phyloP scores from a whole-genome alignment of 495 filamentous ascomycete genomes.

The Neurospora tetraspora region DNA sequence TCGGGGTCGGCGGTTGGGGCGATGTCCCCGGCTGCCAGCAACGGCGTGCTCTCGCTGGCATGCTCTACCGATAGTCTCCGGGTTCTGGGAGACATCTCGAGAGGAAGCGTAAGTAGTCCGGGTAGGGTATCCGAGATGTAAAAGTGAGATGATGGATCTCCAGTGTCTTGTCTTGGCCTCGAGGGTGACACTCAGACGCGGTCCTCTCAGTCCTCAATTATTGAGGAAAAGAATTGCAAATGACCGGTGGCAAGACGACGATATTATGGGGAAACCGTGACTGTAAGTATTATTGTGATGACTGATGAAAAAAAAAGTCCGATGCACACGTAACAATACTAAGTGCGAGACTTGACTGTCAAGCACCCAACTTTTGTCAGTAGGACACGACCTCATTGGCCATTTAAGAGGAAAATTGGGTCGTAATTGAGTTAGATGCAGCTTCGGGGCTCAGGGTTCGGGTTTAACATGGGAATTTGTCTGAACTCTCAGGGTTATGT shows the following conservation, averaged over 20 bases:
- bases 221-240: not conserved
- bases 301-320: not conserved
- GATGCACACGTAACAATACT: not conserved
- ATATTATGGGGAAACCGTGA: not conserved
- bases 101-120: not conserved
- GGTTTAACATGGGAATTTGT: not conserved
- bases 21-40: conserved; percentile 19
- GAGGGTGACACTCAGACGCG: not conserved
- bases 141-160: not conserved
- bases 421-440: not conserved
- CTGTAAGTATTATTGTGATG: not conserved
- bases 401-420: not conserved
- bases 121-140: not conserved
- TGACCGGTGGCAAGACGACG: not conserved
- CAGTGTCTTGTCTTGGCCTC: not conserved
- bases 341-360: not conserved
- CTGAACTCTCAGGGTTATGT: not conserved
- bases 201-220: not conserved
- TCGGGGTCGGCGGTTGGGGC: conserved; percentile 4
- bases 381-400: not conserved
- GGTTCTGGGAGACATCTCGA: not conserved
- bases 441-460: not conserved
- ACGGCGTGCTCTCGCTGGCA: conserved; percentile 27
- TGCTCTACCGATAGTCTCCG: not conserved
- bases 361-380: not conserved